Evolutionary conservation across 768 basidiomycete species (phyloP).

Genomic region (Gautieria morchelliformis): DNA sequence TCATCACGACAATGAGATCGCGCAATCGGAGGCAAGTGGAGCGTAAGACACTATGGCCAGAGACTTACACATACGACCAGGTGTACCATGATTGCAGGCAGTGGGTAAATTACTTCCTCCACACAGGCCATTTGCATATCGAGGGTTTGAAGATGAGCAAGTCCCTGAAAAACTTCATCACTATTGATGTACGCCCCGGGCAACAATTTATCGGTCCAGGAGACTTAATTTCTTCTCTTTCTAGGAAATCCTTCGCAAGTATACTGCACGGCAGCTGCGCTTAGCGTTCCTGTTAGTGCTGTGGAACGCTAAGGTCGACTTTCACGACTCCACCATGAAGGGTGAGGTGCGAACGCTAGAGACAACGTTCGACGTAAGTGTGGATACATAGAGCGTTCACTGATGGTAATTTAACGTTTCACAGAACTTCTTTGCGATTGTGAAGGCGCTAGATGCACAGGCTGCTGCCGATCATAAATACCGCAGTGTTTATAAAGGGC

Average conservation of each 20-base stretch:
- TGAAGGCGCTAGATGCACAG: slow-evolving; percentile 71
- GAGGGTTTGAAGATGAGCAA: slow-evolving; percentile 99
- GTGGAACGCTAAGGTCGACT: slow-evolving; percentile 93
- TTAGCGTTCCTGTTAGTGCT: slow-evolving; percentile 83
- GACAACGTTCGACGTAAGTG: slow-evolving; percentile 69
- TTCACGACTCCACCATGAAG: slow-evolving; percentile 83
- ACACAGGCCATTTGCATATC: slow-evolving; percentile 97
- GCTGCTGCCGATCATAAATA: slow-evolving; percentile 16
- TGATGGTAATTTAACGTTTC: background rate
- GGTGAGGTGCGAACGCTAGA: slow-evolving; percentile 85
- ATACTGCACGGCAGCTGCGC: slow-evolving; percentile 80
- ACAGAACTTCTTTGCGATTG: slow-evolving; percentile 90
- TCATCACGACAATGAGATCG: slow-evolving; percentile 98
- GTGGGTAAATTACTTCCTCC: slow-evolving; percentile 99
- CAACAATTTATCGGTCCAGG: background rate
- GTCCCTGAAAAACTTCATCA: slow-evolving; percentile 97
- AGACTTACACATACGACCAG: slow-evolving; percentile 29
- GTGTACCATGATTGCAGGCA: slow-evolving; percentile 85
- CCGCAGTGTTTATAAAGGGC: slow-evolving; percentile 34
- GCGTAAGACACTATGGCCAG: background rate
- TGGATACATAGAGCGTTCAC: background rate
- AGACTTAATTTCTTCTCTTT: slow-evolving; percentile 1
- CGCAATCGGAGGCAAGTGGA: slow-evolving; percentile 76
- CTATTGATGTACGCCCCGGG: slow-evolving; percentile 62
- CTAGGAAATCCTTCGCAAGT: slow-evolving; percentile 78